Conservation (phyloP, 331 rosid species). For the Spiraea crenata region DNA sequence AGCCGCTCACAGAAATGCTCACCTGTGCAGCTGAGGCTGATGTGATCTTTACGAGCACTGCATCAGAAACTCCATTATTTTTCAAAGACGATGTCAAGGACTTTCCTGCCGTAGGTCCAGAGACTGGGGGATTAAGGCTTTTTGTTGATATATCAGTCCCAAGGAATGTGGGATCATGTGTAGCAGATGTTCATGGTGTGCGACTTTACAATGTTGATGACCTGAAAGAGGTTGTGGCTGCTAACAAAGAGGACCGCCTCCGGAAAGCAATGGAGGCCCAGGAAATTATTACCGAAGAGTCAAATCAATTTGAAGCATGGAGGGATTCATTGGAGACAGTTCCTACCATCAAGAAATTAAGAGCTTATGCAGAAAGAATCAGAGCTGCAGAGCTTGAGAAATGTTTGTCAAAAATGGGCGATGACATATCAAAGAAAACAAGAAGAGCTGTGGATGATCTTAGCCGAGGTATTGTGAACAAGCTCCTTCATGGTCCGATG, state of each 20-base stretch:
- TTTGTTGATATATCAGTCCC: conserved; percentile 94
- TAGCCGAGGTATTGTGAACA: conserved; percentile 90
- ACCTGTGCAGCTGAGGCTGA: conserved; percentile 70
- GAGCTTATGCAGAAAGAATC: conserved; percentile 94
- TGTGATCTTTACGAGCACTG: conserved; percentile 86
- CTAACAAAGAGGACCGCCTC: conserved; percentile 91
- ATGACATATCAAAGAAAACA: conserved; percentile 81
- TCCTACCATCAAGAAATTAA: conserved; percentile 91
- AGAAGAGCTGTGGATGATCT: conserved; percentile 91
- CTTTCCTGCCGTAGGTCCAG: conserved; percentile 62
- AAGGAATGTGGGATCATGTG: conserved; percentile 77
- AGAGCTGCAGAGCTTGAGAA: conserved; percentile 88
- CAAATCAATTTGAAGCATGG: conserved; percentile 94
- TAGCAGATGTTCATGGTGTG: conserved; percentile 53
- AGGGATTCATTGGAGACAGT: conserved; percentile 97
- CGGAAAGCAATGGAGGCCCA: conserved; percentile 96
- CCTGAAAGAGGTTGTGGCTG: conserved; percentile 98
- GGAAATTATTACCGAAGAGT: conserved; percentile 79
- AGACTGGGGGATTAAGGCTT: conserved; percentile 60
- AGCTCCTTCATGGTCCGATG: conserved; percentile 99
- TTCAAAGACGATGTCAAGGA: conserved; percentile 63
- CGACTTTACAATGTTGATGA: conserved; percentile 88
- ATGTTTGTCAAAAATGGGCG: conserved; percentile 94
- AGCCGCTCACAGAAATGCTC: conserved; percentile 84
- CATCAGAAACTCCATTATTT: conserved; percentile 83